These are phyloP conservation scores for Dioszegia crocea DNA, from an alignment of 768 basidiomycete genomes.

Conservation along the genomic window DNA sequence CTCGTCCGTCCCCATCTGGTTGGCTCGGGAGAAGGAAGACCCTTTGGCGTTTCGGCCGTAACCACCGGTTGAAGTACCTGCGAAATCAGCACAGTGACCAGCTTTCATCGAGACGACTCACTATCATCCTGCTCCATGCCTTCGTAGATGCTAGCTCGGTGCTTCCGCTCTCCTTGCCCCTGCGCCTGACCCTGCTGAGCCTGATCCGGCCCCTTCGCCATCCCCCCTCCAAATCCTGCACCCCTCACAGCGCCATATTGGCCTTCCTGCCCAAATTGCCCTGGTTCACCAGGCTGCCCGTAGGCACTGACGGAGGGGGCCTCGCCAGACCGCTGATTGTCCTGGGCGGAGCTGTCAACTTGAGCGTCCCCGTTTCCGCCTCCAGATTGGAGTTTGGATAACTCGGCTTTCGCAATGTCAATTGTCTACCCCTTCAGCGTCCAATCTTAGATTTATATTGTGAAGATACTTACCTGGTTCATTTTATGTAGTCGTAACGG, in stretches of 20 bases:
- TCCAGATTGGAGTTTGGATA: constrained; percentile 5
- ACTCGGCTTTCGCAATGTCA: constrained; percentile 8
- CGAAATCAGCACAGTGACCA: no score
- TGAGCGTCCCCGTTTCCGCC: not conserved
- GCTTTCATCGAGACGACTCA: no score
- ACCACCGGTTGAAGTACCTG: constrained; percentile 36
- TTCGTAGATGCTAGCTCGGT: constrained; percentile 18
- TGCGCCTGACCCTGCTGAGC: not conserved
- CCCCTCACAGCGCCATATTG: constrained; percentile 28
- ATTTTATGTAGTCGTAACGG: not conserved
- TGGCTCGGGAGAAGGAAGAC: constrained; percentile 28
- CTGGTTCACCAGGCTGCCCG: not conserved
- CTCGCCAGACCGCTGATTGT: not conserved
- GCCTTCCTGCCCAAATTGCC: constrained; percentile 15
- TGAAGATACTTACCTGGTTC: constrained; percentile 5
- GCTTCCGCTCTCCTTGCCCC: constrained; percentile 8
- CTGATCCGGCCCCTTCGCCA: constrained; percentile 12
- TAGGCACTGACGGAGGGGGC: not conserved
- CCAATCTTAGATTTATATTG: not conserved
- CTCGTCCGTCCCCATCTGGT: constrained; percentile 35
- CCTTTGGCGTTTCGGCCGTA: constrained; percentile 34
- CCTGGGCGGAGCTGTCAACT: constrained; percentile 1
- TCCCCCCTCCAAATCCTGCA: constrained; percentile 21
- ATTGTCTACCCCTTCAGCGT: not conserved
- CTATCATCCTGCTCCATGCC: constrained; percentile 22